Percentiles rank a stretch among this genome's conserved stretches.
phyloP scores from a whole-genome alignment of 2,329 filamentous ascomycete species.

The Furcasterigmium sp. region DNA sequence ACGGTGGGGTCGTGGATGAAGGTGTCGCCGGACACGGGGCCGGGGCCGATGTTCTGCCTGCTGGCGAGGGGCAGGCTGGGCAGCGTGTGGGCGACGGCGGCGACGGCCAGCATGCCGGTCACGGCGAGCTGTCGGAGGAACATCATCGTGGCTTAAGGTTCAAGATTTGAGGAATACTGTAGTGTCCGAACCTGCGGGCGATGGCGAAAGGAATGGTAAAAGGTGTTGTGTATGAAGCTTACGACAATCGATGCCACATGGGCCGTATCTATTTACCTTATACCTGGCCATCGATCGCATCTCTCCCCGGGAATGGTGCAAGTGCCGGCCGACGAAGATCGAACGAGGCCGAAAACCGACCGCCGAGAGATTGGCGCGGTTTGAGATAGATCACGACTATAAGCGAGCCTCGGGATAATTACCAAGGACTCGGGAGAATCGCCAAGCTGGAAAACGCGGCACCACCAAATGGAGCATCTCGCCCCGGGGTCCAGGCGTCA shows the following conservation, averaged over 20 bases:
- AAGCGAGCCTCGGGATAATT: constrained; percentile 11
- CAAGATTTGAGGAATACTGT: not conserved
- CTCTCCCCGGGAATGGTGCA: too few species aligned
- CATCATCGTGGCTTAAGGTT: constrained; percentile 6
- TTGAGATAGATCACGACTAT: not conserved
- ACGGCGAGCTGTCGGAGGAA: constrained; percentile 15
- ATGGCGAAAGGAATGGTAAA: not conserved
- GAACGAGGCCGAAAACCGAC: not conserved
- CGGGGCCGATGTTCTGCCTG: constrained; percentile 14
- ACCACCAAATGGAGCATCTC: too few species aligned
- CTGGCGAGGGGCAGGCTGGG: not conserved
- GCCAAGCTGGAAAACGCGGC: too few species aligned
- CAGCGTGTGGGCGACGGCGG: constrained; percentile 10
- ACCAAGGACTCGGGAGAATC: too few species aligned
- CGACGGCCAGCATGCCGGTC: constrained; percentile 11
- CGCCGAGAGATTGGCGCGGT: not conserved
- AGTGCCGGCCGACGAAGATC: too few species aligned
- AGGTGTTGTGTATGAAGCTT: too few species aligned
- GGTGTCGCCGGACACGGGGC: constrained; percentile 17
- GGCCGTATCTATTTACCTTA: too few species aligned
- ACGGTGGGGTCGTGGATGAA: constrained; percentile 22
- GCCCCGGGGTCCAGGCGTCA: too few species aligned
- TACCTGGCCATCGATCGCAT: too few species aligned
- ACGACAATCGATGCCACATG: too few species aligned
- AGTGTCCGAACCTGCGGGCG: too few species aligned